Evolutionary conservation across 2,329 filamentous ascomycete species (phyloP), one percentile per base, ranked within the genome.

Genomic region (Fusarium albosuccineum): DNA sequence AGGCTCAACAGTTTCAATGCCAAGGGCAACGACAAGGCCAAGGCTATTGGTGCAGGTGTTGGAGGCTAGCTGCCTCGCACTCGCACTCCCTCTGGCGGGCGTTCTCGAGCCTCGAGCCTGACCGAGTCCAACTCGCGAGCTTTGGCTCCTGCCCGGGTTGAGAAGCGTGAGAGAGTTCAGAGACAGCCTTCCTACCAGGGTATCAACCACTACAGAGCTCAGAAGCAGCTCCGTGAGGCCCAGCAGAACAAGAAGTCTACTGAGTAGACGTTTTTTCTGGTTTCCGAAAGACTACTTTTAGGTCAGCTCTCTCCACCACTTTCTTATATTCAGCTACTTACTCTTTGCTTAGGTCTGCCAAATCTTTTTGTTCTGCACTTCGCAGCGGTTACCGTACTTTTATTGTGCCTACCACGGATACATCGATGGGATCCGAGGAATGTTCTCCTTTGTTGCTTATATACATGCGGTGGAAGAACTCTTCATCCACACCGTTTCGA

Each of bases 201-300:
- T 4, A 70, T 77, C 1, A 77, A 77, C 41, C 70, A 62, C 6
- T 76, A 62, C 34, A 60, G 73, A 39, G 66, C 67, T 10, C 54
- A 67, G 41, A 51, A 66, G 41, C 36, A 54, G 27, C 9, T 7
- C 9, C 30, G 22, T 1, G 36, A 42, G 5, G 14, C 3, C 1
- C 26, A 33, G 3, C 29, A 14, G n/a, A 33, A 57, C 8, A 30
- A 33, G 2, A 17, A 33, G 7, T 6, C 26, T 3, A n/a, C 36
- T 9, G 27, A 41, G 5, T 62, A 9, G 34, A n/a, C 4, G 2
- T 3, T 11, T 22, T 2, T 3, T 7, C 4, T 3, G 17, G 5
- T 9, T 10, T 26, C 30, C 5, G 17, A 16, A n/a, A 9, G 5
- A 11, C 1, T 4, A 13, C 8, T 22, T 22, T 22, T 22, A 26